A percentile compares a stretch with the other conserved stretches of the same genome.
phyloP scores from a whole-genome alignment of 1,284 basidiomycete species.

The Vanrija sp. region DNA sequence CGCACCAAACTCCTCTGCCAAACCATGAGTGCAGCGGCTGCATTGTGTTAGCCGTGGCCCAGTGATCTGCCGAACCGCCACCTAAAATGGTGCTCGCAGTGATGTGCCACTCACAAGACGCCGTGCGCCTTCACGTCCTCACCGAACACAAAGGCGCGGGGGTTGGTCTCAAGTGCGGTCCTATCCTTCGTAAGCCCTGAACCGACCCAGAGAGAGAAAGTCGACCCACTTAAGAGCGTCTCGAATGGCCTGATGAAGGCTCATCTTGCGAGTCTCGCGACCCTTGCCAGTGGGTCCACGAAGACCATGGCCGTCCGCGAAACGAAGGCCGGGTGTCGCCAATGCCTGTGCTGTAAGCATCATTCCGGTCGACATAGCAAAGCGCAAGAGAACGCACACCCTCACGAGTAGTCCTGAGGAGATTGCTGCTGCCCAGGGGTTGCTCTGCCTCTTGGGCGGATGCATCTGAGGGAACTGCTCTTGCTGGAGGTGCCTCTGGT shows the following conservation, averaged over 20 bases:
- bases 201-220: neutral
- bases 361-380: neutral
- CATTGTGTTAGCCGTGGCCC: neutral
- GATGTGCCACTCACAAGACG: slow-evolving; percentile 76
- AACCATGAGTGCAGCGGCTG: slow-evolving; percentile 58
- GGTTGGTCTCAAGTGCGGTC: slow-evolving; percentile 76
- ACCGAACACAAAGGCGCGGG: slow-evolving; percentile 85
- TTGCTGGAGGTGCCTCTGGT: too few species aligned
- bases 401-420: slow-evolving; percentile 24
- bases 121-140: slow-evolving; percentile 90
- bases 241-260: slow-evolving; percentile 81
- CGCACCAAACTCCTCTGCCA: slow-evolving; percentile 86
- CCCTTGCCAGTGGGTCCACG: slow-evolving; percentile 58
- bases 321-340: slow-evolving; percentile 65
- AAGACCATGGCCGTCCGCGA: slow-evolving; percentile 62
- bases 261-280: slow-evolving; percentile 84
- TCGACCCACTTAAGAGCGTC: slow-evolving; percentile 62
- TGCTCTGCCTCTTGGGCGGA: slow-evolving; percentile 26
- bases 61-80: too few species aligned
- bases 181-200: slow-evolving; percentile 47
- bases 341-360: slow-evolving; percentile 52
- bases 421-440: slow-evolving; percentile 31
- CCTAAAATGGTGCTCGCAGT: neutral
- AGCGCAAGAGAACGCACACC: slow-evolving; percentile 16
- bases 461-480: neutral